Base-by-base conservation (phyloP, 306 rosid species). In the Astragalus membranaceus region DNA sequence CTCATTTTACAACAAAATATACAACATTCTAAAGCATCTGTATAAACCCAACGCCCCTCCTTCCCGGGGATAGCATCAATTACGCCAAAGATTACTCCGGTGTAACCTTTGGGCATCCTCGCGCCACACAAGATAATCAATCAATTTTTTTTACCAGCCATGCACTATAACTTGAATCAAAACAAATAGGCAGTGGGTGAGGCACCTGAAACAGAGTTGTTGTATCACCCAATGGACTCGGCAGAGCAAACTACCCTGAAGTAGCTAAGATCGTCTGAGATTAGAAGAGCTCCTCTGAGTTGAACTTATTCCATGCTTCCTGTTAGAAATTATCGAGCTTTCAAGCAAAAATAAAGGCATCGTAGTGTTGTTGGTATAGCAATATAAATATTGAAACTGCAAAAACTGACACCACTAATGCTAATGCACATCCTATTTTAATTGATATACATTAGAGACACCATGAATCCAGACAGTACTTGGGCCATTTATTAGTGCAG, bases 221-320 rank as follows among this genome's bases (percentile, higher is more conserved):
- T 51, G 46, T 62, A 35, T 26, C 37, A 72, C 75, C 78, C 79
- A 37, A 47, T 67, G 50, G 75, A 72, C 58, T 29, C 16, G 62
- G 69, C 57, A 48, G 50, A 72, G 79, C 66, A 70, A 78, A 64
- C 39, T 69, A n/a, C 72, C 44, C 36, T 23, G 23, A 69, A 73
- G 78, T 57, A 15, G 67, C 42, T 61, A 74, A 57, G 66, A 70
- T 49, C 42, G 5, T 48, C 65, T 20, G 69, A 76, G 56, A 73
- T 80, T 84, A 95, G 85, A 89, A 95, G 79, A 95, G 97, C 88
- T 95, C 99, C 87, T 95, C 99, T 29, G 96, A 91, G 82, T 91
- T 91, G 69, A 95, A 87, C 82, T 95, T 95, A 84, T 95, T 89
- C 99, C 99, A 95, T 50, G 99, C 87, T 80, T 91, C 96, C 97